phyloP scores from a whole-genome alignment of 148 eudicot species.

The Camellia lanceoleosa region DNA sequence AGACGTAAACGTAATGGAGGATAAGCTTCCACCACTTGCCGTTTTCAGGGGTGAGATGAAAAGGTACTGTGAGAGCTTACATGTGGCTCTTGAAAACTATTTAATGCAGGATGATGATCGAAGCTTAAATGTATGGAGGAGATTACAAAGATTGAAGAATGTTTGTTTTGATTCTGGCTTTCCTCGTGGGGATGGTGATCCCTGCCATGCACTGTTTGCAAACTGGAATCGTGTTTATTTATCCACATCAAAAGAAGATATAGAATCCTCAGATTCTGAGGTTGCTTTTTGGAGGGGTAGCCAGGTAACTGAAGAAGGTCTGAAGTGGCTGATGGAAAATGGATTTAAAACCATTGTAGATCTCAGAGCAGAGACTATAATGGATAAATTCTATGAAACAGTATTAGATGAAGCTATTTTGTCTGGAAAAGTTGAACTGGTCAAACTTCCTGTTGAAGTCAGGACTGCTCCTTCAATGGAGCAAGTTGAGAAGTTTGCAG shows the following conservation, averaged over 20 bases:
- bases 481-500: slow-evolving; percentile 83
- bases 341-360: slow-evolving; percentile 85
- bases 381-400: slow-evolving; percentile 61
- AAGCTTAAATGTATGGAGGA: slow-evolving; percentile 71
- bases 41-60: slow-evolving; percentile 84
- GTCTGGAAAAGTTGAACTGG: slow-evolving; percentile 63
- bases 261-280: slow-evolving; percentile 38
- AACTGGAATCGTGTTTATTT: slow-evolving; percentile 77
- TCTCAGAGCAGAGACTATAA: slow-evolving; percentile 80
- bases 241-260: slow-evolving; percentile 53
- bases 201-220: slow-evolving; percentile 72
- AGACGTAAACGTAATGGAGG: slow-evolving; percentile 50
- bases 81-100: slow-evolving; percentile 82
- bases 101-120: slow-evolving; percentile 61
- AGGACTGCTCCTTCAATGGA: slow-evolving; percentile 80
- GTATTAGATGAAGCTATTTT: slow-evolving; percentile 53
- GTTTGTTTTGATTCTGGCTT: slow-evolving; percentile 90
- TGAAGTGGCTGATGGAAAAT: slow-evolving; percentile 72
- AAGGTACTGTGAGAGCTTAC: slow-evolving; percentile 94
- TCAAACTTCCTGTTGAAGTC: slow-evolving; percentile 77
- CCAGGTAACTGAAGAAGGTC: slow-evolving; percentile 95
- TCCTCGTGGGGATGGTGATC: slow-evolving; percentile 65
- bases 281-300: slow-evolving; percentile 87
- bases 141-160: slow-evolving; percentile 75
- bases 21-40: slow-evolving; percentile 84